Base-by-base conservation (phyloP, 192 early-diverging fungal genomes). In the Backusella liffmaniae region DNA sequence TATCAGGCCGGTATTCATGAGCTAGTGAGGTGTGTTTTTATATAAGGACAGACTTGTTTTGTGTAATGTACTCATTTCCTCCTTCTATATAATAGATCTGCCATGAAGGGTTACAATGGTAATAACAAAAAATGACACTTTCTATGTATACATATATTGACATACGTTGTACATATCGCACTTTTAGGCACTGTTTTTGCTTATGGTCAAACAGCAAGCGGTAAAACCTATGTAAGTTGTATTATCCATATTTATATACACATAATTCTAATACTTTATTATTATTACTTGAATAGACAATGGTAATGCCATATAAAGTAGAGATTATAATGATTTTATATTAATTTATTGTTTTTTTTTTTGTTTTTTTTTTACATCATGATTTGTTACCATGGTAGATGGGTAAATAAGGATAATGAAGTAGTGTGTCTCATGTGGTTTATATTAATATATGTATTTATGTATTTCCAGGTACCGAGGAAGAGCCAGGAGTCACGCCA, bases 131-230 rank as follows among this genome's bases (percentile, higher is more conserved):
- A 4, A 5, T 49, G 30, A 10, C 32, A 51, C 4, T 62, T 77
- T 30, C 36, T 12, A 65, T n/a, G 29, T 3, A 49, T 5, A 51
- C 0, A 6, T 18, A 18, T n/a, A n/a, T 51, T 15, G 53, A 21
- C 3, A 44, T 13, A 44, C 42, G 56, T 62, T 62, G 56, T 13
- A 62, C 56, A 21, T 21, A 51, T 9, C 51, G 23, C 36, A n/a
- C 29, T 26, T 44, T 34, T 73, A 92, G 94, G 92, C 29, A 97
- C 97, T 8, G 94, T 99, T 1, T 99, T 99, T 88, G 97, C 98
- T 5, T 99, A 99, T 84, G 98, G 98, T 13, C 97, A 98, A 81
- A 99, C 98, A n/a, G 93, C 96, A 8, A 94, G 92, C 10, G 98
- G 98, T 66, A 99, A 99, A 79, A 98, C 98, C 51, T 90, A 88